phyloP scores from a whole-genome alignment of 495 filamentous ascomycete genomes.

The Trichocladium antarcticum region DNA sequence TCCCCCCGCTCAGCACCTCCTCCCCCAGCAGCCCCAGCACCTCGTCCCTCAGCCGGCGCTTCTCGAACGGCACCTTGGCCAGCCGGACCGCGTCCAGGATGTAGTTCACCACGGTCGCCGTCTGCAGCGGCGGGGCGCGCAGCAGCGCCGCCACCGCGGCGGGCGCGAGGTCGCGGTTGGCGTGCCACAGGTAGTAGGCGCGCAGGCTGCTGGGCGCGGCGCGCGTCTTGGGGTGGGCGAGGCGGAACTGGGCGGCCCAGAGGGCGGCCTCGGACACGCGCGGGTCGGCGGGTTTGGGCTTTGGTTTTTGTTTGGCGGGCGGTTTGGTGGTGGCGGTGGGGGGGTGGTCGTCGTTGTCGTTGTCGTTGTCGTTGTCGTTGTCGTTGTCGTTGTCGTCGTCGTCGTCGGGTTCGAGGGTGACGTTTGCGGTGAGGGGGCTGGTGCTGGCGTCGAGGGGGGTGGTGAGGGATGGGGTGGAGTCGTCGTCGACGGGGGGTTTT shows the following conservation, averaged over 20 bases:
- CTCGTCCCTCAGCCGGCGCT: slow-evolving; percentile 23
- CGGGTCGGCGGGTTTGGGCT: slow-evolving; percentile 12
- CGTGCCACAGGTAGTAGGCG: slow-evolving; percentile 52
- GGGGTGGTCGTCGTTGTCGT: neutral
- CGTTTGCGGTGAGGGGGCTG: neutral
- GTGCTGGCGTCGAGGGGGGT: slow-evolving; percentile 5
- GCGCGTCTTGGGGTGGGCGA: slow-evolving; percentile 13
- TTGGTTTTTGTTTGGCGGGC: neutral
- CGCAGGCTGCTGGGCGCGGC: slow-evolving; percentile 35
- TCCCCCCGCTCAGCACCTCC: neutral
- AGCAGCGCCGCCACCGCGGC: slow-evolving; percentile 39
- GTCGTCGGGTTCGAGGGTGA: slow-evolving; percentile 7
- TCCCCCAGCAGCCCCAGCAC: slow-evolving; percentile 16
- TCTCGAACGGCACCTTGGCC: slow-evolving; percentile 34
- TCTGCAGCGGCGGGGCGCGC: slow-evolving; percentile 45
- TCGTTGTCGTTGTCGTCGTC: neutral
- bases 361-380: neutral
- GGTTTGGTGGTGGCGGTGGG: neutral
- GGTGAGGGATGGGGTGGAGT: neutral
- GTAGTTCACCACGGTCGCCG: slow-evolving; percentile 40
- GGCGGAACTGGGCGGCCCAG: slow-evolving; percentile 23
- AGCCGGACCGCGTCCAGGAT: slow-evolving; percentile 33
- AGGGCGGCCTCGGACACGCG: slow-evolving; percentile 28
- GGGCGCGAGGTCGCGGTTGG: slow-evolving; percentile 32
- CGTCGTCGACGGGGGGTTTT: neutral